Evolutionary conservation across 208 protist genomes (phyloP), one percentile per base, ranked within the genome.

Genomic region (Angomonas deanei): DNA sequence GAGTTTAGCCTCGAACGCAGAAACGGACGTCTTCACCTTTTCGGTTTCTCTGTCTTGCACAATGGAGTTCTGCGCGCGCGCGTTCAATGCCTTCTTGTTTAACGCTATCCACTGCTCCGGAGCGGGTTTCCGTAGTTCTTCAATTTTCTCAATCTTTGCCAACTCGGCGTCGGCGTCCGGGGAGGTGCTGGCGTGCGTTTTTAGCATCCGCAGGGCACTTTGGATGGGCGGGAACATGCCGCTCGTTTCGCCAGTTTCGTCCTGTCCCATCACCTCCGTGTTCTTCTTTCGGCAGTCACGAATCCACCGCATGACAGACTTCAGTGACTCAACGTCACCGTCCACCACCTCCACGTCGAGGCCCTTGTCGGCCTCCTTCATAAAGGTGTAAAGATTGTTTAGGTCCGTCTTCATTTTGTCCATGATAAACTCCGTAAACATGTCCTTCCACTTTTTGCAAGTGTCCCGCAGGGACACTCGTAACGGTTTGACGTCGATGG

Each of bases 401-500:
- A 98, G 72, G 47, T 93, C 88, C 0, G 64, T 72, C 48, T 83
- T 80, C 42, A 97, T 95, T 66, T 97, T 91, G 30, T 93, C 78
- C 47, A 97, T 88, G 42, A 98, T 76, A 80, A 94, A 96, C 70
- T 92, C 85, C 0, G 96, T 97, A 77, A 93, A 98, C 69, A 90
- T 95, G 55, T 96, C 93, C 60, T 91, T 94, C 96, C 97, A 98
- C 57, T 95, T 91, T 39, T 90, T 92, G 71, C 94, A 93, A 24
- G 87, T 85, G 46, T 96, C 87, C 39, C 86, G 78, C 38, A 98
- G 80, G 3, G 96, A 83, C 24, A 97, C 68, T 57, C 97, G 97
- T 32, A 99, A 78, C 33, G 97, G 97, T 64, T 96, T 95, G n/a
- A 96, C 89, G 63, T 99, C 95, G 36, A 99, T 89, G 28, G 83